A percentile compares a stretch with the other conserved stretches of the same genome.
Evolutionary conservation across 2,329 filamentous ascomycete genomes (phyloP).

Genomic region (Xylariaceae sp.): DNA sequence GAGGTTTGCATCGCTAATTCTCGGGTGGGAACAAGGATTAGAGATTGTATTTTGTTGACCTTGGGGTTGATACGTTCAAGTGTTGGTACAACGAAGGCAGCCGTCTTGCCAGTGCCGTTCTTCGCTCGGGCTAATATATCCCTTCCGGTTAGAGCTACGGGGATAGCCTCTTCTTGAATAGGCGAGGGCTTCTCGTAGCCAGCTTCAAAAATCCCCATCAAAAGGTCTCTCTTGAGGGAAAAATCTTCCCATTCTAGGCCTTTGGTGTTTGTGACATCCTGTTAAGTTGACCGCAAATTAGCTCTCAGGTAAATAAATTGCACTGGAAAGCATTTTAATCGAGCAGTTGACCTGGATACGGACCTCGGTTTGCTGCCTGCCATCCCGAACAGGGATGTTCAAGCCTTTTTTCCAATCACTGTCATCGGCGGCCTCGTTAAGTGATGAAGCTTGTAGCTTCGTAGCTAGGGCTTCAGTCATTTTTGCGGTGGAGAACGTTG

Average conservation of each 20-base stretch:
- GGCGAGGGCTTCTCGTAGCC: slow-evolving; percentile 98
- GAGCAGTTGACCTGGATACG: neutral
- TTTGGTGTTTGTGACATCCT: slow-evolving; percentile 98
- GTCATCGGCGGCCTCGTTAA: slow-evolving; percentile 46
- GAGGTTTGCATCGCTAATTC: slow-evolving; percentile 97
- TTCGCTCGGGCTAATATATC: slow-evolving; percentile 96
- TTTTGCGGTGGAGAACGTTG: slow-evolving; percentile 19
- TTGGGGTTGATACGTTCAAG: slow-evolving; percentile 96
- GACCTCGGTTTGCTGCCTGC: slow-evolving; percentile 76
- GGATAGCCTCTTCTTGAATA: slow-evolving; percentile 98
- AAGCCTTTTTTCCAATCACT: slow-evolving; percentile 72
- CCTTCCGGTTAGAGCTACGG: slow-evolving; percentile 88
- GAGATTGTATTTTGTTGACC: slow-evolving; percentile 89
- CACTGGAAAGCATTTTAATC: neutral
- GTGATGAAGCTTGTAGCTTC: slow-evolving; percentile 36
- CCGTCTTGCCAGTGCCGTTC: slow-evolving; percentile 98
- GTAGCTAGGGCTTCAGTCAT: slow-evolving; percentile 34
- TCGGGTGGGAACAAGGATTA: slow-evolving; percentile 93
- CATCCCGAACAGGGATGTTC: slow-evolving; percentile 69
- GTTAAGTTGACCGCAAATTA: slow-evolving; percentile 5
- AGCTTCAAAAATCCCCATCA: slow-evolving; percentile 99
- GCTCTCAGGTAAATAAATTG: slow-evolving; percentile 18
- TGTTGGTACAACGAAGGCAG: slow-evolving; percentile 93
- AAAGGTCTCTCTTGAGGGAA: slow-evolving; percentile 84
- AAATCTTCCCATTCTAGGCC: slow-evolving; percentile 98